phyloP scores from a whole-genome alignment of 2,329 filamentous ascomycete species.

The Tolypocladium inflatum region DNA sequence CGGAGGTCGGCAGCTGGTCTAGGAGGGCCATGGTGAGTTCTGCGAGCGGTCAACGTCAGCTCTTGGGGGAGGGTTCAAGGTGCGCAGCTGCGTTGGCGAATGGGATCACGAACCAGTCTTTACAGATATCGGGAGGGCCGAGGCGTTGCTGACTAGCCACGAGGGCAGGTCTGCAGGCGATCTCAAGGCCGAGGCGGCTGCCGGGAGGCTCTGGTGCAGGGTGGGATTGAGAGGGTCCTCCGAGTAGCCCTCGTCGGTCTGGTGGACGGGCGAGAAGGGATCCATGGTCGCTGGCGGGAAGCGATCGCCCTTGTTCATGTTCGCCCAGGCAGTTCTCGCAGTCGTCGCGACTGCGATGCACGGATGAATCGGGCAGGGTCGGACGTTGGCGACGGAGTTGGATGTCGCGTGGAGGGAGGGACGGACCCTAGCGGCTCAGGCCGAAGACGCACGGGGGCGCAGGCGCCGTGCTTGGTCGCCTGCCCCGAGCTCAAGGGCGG shows the following conservation, averaged over 20 bases:
- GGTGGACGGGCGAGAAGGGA: slow-evolving; percentile 39
- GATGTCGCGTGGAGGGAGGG: not conserved
- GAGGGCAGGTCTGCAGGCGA: slow-evolving; percentile 35
- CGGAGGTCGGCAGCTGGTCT: slow-evolving; percentile 67
- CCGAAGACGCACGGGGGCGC: not conserved
- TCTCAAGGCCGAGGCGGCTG: slow-evolving; percentile 22
- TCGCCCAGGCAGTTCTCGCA: not conserved
- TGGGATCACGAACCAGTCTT: slow-evolving; percentile 34
- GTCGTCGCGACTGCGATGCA: not conserved
- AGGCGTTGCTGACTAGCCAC: slow-evolving; percentile 41
- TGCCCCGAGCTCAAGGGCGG: no score
- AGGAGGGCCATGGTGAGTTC: slow-evolving; percentile 75
- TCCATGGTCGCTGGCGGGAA: slow-evolving; percentile 25
- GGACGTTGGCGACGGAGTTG: not conserved
- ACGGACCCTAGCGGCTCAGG: not conserved
- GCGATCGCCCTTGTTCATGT: slow-evolving; percentile 18
- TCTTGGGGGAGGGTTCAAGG: not conserved
- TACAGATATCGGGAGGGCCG: slow-evolving; percentile 36
- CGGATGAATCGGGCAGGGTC: not conserved
- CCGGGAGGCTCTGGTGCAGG: slow-evolving; percentile 20
- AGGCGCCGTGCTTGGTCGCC: not conserved
- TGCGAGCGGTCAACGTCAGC: slow-evolving; percentile 21
- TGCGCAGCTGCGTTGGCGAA: not conserved
- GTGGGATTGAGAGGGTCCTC: slow-evolving; percentile 55
- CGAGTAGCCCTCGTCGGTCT: slow-evolving; percentile 80